A percentile compares a stretch with the other conserved stretches of the same genome.
Evolutionary conservation across 1,139 yeast species (phyloP).

Genomic region (Suzukiozyma palmioleophila): DNA sequence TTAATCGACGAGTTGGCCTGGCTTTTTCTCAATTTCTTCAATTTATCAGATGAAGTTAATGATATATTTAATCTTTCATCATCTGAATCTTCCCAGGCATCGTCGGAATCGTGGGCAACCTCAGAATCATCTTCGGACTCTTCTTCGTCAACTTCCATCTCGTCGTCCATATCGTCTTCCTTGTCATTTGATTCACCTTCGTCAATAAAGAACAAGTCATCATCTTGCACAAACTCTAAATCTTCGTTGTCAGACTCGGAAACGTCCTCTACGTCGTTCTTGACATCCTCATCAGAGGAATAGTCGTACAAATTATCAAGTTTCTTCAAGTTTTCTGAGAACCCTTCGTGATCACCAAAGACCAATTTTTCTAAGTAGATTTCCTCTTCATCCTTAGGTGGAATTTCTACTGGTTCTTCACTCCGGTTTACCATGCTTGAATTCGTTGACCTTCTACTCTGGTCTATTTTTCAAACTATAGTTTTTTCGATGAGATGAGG

Average conservation of each 20-base stretch:
- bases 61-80: constrained; percentile 73
- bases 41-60: constrained; percentile 52
- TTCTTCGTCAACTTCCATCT: constrained; percentile 38
- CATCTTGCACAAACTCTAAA: constrained; percentile 45
- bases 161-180: constrained; percentile 24
- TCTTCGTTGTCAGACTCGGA: constrained; percentile 21
- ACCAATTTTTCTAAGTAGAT: constrained; percentile 73
- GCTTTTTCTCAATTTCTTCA: constrained; percentile 66
- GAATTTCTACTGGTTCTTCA: constrained; percentile 34
- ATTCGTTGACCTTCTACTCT: background rate
- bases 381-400: constrained; percentile 84
- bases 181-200: constrained; percentile 37
- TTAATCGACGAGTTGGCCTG: constrained; percentile 55
- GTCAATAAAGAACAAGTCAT: constrained; percentile 62
- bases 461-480: background rate
- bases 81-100: constrained; percentile 91
- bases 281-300: constrained; percentile 34
- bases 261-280: constrained; percentile 10
- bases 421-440: background rate
- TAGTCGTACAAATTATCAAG: constrained; percentile 53
- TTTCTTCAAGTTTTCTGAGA: constrained; percentile 60
- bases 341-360: constrained; percentile 84
- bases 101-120: constrained; percentile 30
- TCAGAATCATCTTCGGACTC: constrained; percentile 24
- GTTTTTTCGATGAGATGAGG: constrained; percentile 7